These are phyloP conservation scores for Linum trigynum DNA, from an alignment of 345 rosid species.

Conservation along the genomic window DNA sequence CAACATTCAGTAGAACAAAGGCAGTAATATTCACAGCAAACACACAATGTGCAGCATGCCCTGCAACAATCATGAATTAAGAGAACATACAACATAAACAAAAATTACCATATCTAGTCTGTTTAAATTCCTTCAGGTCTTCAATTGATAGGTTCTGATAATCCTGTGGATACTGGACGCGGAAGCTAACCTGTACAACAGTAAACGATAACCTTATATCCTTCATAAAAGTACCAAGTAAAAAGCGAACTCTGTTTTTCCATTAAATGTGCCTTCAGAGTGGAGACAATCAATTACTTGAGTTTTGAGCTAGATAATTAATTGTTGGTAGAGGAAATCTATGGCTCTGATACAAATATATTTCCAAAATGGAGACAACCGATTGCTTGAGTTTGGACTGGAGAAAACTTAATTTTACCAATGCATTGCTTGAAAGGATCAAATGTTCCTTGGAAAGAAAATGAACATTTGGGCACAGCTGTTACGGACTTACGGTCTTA, in stretches of 20 bases:
- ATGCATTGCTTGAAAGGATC: neutral
- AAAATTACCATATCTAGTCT: constrained; percentile 87
- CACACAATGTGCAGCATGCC: neutral
- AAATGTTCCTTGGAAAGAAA: neutral
- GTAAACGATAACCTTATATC: constrained; percentile 10
- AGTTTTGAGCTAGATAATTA: neutral
- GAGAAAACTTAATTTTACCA: neutral
- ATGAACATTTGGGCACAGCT: neutral
- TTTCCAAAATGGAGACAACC: neutral
- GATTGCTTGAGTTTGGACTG: neutral
- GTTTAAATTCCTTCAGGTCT: constrained; percentile 96
- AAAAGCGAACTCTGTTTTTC: neutral
- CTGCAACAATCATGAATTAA: neutral
- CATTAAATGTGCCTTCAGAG: neutral
- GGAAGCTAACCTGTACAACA: constrained; percentile 67
- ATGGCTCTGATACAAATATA: neutral
- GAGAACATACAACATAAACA: constrained; percentile 5
- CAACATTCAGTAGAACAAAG: constrained; percentile 8
- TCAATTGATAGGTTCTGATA: constrained; percentile 78
- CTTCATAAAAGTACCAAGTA: neutral
- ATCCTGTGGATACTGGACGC: constrained; percentile 89
- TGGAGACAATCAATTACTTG: neutral
- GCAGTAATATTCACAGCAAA: constrained; percentile 13
- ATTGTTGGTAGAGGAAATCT: too few species aligned
- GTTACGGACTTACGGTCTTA: too few species aligned